Base-by-base conservation (phyloP, 495 filamentous ascomycete genomes). In the Viridothelium virens region DNA sequence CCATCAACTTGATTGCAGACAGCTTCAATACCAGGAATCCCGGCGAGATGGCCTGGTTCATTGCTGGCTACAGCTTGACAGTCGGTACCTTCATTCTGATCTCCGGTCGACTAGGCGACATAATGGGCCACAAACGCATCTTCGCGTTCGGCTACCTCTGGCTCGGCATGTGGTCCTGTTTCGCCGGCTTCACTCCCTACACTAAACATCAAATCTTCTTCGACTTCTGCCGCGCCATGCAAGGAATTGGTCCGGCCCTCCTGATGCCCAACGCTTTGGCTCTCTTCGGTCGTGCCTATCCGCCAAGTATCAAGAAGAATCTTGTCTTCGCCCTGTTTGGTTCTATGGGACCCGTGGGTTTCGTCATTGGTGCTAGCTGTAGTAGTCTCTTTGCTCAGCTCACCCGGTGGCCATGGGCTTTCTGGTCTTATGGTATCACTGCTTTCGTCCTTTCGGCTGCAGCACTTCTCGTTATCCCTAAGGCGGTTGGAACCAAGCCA, bases 41-140 rank as follows among this genome's bases (percentile, higher is more conserved):
- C 14, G 74, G 74, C 25, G 59, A 74, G 48, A 41, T 50, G 65
- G 77, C 76, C 53, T 87, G 85, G 86, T 81, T 83, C 39, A 73
- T 84, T 56, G 84, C 84, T 2, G 80, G 77, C 0, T 88, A 86
- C 72, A 79, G 78, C 38, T 74, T 88, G 50, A 87, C 84, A 0
- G 80, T 87, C 5, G 86, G 87, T 6, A 84, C 84, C 1, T 89
- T 88, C 66, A 85, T 90, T 63, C 74, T 90, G 11, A 79, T 85
- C 5, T 80, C 84, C 3, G 85, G 87, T 5, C 79, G 87, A 12
- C 74, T 89, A 2, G 87, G 88, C 0, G 88, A 89, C 63, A 75
- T 85, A 3, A 84, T 82, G 66, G 88, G 88, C 12, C 82, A 88
- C 71, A 84, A 86, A 62, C 74, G 77, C 1, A 72, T 90, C 70